Conservation (phyloP, 2,329 filamentous ascomycete species). For the Apiospora rasikravindrae region DNA sequence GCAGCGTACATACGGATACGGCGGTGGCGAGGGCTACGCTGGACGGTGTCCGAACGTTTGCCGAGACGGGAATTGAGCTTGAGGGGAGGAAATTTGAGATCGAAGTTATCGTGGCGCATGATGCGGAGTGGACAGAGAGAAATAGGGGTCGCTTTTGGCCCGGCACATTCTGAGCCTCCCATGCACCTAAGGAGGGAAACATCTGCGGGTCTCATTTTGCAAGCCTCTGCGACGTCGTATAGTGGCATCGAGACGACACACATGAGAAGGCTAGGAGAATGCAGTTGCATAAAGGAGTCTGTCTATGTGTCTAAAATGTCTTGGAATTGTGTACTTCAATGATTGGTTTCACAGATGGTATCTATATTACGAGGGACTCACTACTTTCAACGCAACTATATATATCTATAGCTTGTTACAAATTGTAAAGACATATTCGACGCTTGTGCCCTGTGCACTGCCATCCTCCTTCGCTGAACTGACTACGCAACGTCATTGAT, state of each 20-base stretch:
- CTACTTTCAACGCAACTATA: not conserved
- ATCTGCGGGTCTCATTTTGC: not conserved
- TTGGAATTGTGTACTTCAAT: not conserved
- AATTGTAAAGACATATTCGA: not conserved
- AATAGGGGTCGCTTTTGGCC: conserved; percentile 42
- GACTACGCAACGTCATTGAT: not conserved
- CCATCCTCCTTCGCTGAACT: not conserved
- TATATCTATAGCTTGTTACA: not conserved
- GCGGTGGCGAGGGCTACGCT: conserved; percentile 50
- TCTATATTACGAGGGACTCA: not conserved
- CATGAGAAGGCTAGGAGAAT: not conserved
- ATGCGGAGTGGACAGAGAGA: conserved; percentile 50
- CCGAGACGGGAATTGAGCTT: conserved; percentile 42
- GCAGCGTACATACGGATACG: conserved; percentile 58
- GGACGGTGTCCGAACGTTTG: conserved; percentile 29
- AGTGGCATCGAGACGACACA: no score
- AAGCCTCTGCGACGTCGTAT: no score
- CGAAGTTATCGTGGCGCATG: conserved; percentile 58
- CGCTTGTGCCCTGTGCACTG: not conserved
- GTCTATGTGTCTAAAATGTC: not conserved
- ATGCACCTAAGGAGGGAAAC: not conserved
- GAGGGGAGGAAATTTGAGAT: conserved; percentile 39
- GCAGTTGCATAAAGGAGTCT: not conserved
- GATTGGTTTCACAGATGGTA: not conserved
- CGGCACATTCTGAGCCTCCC: conserved; percentile 21